Evolutionary conservation across 2,329 filamentous ascomycete species (phyloP).

Genomic region (Xylariaceae sp.): DNA sequence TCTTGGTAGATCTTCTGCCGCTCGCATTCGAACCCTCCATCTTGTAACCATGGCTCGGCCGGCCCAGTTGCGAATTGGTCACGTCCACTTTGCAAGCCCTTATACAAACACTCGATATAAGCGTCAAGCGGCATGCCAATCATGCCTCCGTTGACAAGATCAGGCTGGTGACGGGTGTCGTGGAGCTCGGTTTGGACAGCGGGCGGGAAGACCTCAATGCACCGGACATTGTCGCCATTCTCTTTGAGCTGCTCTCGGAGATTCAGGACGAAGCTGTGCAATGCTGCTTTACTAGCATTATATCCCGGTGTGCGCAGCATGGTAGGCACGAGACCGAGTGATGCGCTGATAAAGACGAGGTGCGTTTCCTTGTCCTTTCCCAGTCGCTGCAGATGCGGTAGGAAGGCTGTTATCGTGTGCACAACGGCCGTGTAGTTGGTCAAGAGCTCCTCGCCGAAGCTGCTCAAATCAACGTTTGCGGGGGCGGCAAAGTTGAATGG

Average conservation of each 20-base stretch:
- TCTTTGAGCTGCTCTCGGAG: constrained; percentile 43
- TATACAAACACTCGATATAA: constrained; percentile 42
- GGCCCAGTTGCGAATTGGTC: constrained; percentile 39
- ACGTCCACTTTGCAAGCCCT: constrained; percentile 32
- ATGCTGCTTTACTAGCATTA: constrained; percentile 48
- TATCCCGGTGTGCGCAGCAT: constrained; percentile 43
- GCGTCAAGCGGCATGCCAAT: constrained; percentile 48
- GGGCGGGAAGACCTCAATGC: constrained; percentile 43
- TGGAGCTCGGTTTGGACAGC: constrained; percentile 45
- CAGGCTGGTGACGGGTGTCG: constrained; percentile 37
- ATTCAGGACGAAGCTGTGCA: constrained; percentile 43
- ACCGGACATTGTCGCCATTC: constrained; percentile 31
- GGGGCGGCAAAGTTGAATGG: constrained; percentile 42
- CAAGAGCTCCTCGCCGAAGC: constrained; percentile 40
- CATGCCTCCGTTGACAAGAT: constrained; percentile 38
- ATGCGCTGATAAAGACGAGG: constrained; percentile 29
- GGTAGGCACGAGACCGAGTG: constrained; percentile 39
- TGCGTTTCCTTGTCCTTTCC: constrained; percentile 10
- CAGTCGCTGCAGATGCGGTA: constrained; percentile 39
- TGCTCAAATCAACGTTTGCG: constrained; percentile 36
- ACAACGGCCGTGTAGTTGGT: constrained; percentile 46
- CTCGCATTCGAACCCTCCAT: constrained; percentile 28
- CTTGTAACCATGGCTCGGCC: constrained; percentile 21
- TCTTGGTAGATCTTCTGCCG: constrained; percentile 25
- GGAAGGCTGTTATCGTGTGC: constrained; percentile 42